Evolutionary conservation across 495 filamentous ascomycete genomes (phyloP), one percentile per base, ranked within the genome.

Genomic region (Bryoglossum gracile): DNA sequence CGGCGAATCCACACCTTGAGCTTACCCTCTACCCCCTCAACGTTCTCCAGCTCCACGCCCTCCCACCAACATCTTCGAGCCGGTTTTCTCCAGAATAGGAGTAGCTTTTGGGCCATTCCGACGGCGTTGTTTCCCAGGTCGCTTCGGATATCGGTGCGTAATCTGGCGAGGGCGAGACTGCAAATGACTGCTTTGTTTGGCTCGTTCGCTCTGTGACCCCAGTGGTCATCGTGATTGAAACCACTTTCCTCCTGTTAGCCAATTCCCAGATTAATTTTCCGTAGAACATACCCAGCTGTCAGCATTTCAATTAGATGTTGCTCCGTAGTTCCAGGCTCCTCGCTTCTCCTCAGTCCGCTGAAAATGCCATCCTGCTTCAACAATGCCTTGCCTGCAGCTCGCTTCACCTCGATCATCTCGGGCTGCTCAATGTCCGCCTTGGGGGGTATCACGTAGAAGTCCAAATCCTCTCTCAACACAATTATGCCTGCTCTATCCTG

Each of bases 271-370:
- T 17, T 4, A 32, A 36, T 18, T 17, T 2, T 43, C 14, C 53
- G 25, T 24, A 37, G 25, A 48, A 68, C 80, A 66, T 71, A 97
- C 91, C 91, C 92, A 59, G 92, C 92, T 18, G 92, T 99, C 70
- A 99, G 66, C 92, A 99, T 99, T 71, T 99, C 92, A 61, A 99
- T 97, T 39, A 99, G 70, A 70, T 99, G 92, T 64, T 95, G 94
- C 65, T 99, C 92, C 0, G 92, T 99, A 19, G 92, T 96, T 6
- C 92, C 92, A 13, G 84, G 77, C 67, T 97, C 92, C 54, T 97
- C 92, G 59, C 94, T 96, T 65, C 89, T 87, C 62, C 89, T 83
- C 38, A 99, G 65, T 0, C 92, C 92, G 8, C 87, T 94, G 63
- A 99, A 99, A 55, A 99, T 99, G 8, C 92, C 94, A 57, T 94